These are phyloP conservation scores for Paecilomyces dactylethromorphus DNA, from an alignment of 2,329 filamentous ascomycete species.

Conservation along the genomic window DNA sequence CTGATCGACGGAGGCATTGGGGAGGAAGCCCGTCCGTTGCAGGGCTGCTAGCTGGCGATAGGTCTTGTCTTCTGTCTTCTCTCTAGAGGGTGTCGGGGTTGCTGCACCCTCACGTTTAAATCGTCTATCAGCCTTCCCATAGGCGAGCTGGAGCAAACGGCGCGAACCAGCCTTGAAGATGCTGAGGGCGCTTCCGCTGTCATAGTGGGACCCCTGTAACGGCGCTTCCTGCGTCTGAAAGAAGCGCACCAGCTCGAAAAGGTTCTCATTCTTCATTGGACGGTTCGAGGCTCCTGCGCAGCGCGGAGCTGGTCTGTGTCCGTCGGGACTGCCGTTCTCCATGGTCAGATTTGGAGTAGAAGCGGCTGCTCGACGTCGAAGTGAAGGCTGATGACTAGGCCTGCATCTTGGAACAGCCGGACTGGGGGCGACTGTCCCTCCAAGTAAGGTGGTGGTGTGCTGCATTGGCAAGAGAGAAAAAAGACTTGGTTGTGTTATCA, in stretches of 20 bases:
- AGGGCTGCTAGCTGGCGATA: conserved; percentile 22
- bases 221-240: conserved; percentile 24
- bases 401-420: conserved; percentile 29
- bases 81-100: not conserved
- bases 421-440: conserved; percentile 24
- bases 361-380: not conserved
- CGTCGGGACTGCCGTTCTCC: not conserved
- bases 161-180: conserved; percentile 26
- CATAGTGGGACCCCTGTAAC: conserved; percentile 1
- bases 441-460: conserved; percentile 12
- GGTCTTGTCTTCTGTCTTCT: conserved; percentile 12
- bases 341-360: not conserved
- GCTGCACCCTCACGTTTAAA: conserved; percentile 1
- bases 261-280: conserved; percentile 22
- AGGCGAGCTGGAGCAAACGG: conserved; percentile 27
- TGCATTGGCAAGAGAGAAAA: not conserved
- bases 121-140: conserved; percentile 21
- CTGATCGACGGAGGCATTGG: conserved; percentile 5
- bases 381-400: conserved; percentile 7
- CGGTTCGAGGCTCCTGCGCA: conserved; percentile 25
- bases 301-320: conserved; percentile 12
- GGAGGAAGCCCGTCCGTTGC: conserved; percentile 23
- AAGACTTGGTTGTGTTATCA: not conserved
- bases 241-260: conserved; percentile 30
- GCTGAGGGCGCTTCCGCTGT: conserved; percentile 9